phyloP scores from a whole-genome alignment of 2,329 filamentous ascomycete genomes.

The Ceratocystis diversiconidia region DNA sequence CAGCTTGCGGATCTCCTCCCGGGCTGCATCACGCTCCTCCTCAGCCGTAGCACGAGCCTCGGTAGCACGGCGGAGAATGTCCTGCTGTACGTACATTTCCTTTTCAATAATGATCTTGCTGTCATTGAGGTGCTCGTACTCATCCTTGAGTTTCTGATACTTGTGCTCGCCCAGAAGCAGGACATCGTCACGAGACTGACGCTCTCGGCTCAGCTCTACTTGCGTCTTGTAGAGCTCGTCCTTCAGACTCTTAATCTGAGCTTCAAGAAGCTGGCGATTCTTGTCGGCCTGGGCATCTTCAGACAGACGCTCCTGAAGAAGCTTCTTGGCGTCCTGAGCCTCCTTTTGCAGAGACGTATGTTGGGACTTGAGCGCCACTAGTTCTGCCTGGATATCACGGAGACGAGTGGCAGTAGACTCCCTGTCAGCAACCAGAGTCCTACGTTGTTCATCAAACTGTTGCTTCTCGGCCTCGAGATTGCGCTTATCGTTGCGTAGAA shows the following conservation, averaged over 20 bases:
- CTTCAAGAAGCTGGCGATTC: constrained; percentile 67
- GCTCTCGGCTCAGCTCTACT: constrained; percentile 76
- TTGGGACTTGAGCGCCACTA: constrained; percentile 73
- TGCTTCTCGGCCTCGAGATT: constrained; percentile 70
- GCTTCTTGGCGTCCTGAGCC: constrained; percentile 69
- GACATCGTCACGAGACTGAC: constrained; percentile 88
- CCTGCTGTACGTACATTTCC: constrained; percentile 90
- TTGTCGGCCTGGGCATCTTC: constrained; percentile 77
- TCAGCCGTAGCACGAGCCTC: constrained; percentile 70
- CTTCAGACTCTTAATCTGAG: constrained; percentile 79
- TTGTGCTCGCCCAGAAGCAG: constrained; percentile 84
- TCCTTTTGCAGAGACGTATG: constrained; percentile 77
- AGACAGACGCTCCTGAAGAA: constrained; percentile 76
- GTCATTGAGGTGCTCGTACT: constrained; percentile 77
- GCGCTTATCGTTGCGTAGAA: constrained; percentile 73
- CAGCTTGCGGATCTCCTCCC: constrained; percentile 68
- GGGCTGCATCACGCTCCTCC: constrained; percentile 76
- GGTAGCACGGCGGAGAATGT: constrained; percentile 71
- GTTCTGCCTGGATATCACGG: constrained; percentile 73
- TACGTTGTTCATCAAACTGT: constrained; percentile 65
- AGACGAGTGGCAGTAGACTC: constrained; percentile 63
- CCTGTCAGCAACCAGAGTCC: constrained; percentile 56
- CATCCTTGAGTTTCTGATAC: constrained; percentile 64
- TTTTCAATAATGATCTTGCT: constrained; percentile 97
- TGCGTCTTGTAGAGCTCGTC: constrained; percentile 71